phyloP scores from a whole-genome alignment of 345 rosid species.

The Theobroma cacao region DNA sequence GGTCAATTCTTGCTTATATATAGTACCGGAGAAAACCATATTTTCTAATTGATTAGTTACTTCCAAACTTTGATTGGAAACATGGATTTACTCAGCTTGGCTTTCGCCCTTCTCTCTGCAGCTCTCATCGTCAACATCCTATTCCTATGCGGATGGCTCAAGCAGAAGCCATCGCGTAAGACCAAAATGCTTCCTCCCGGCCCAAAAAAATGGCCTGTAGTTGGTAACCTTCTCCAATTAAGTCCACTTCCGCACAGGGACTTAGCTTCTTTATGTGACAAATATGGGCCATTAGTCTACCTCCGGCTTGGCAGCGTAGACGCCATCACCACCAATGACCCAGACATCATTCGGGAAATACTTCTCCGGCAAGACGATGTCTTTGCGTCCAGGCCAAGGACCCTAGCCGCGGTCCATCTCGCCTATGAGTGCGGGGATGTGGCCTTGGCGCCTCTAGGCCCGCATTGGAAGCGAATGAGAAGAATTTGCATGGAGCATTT shows the following conservation, averaged over 20 bases:
- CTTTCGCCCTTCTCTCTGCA: constrained; percentile 16
- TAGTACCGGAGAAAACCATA: background rate
- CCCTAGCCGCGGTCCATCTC: constrained; percentile 72
- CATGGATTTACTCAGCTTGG: constrained; percentile 26
- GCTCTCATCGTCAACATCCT: background rate
- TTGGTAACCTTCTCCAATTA: constrained; percentile 85
- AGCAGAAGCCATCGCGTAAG: constrained; percentile 8
- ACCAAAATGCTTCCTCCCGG: constrained; percentile 68
- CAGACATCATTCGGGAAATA: constrained; percentile 60
- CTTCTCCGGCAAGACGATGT: constrained; percentile 73
- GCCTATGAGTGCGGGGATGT: constrained; percentile 78
- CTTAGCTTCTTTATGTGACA: constrained; percentile 56
- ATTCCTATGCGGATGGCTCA: background rate
- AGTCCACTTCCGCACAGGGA: constrained; percentile 75
- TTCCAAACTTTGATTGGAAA: background rate
- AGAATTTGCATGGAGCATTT: constrained; percentile 72
- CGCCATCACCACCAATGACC: constrained; percentile 83
- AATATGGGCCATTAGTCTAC: constrained; percentile 77
- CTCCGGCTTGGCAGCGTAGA: constrained; percentile 69
- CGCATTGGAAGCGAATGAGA: constrained; percentile 63
- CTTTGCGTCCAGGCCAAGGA: constrained; percentile 80
- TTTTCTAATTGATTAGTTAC: background rate
- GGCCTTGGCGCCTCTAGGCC: constrained; percentile 78
- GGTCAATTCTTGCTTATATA: background rate
- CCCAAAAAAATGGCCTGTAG: constrained; percentile 69